phyloP scores from a whole-genome alignment of 1,284 basidiomycete species.

The Wallemia hederae region DNA sequence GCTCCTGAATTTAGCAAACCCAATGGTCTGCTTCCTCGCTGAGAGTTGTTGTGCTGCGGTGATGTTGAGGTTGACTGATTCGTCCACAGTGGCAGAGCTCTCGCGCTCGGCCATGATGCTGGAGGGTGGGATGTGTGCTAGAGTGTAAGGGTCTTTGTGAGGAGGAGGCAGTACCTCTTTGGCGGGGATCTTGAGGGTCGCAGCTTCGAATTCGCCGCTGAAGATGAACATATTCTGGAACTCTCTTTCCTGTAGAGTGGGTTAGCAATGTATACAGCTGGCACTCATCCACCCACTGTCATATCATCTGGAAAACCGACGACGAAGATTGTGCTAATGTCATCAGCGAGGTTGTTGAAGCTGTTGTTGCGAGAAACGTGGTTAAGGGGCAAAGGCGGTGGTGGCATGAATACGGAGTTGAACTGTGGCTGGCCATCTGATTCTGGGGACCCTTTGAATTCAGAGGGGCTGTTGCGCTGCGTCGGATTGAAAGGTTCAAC shows the following conservation, averaged over 20 bases:
- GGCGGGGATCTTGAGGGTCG: conserved; percentile 84
- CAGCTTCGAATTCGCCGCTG: conserved; percentile 79
- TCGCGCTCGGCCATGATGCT: neutral
- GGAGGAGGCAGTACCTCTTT: conserved; percentile 23
- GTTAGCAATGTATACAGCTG: neutral
- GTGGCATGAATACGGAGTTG: neutral
- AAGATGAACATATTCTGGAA: conserved; percentile 99
- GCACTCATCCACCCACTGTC: conserved; percentile 31
- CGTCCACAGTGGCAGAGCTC: neutral
- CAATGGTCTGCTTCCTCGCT: conserved; percentile 58
- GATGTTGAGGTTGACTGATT: conserved; percentile 1
- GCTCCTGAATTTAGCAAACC: conserved; percentile 82
- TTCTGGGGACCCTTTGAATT: neutral
- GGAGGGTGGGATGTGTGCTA: neutral
- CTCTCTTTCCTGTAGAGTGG: conserved; percentile 47
- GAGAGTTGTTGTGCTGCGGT: conserved; percentile 5
- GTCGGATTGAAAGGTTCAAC: neutral
- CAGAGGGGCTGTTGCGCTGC: neutral
- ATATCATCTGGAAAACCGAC: conserved; percentile 98
- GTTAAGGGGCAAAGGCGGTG: neutral
- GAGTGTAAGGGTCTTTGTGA: neutral
- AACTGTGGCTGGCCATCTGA: neutral
- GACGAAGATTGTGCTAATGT: conserved; percentile 93
- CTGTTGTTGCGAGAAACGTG: neutral
- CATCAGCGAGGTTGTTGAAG: conserved; percentile 24